Base-by-base conservation (phyloP, 495 filamentous ascomycete genomes). In the Xylaria curta region DNA sequence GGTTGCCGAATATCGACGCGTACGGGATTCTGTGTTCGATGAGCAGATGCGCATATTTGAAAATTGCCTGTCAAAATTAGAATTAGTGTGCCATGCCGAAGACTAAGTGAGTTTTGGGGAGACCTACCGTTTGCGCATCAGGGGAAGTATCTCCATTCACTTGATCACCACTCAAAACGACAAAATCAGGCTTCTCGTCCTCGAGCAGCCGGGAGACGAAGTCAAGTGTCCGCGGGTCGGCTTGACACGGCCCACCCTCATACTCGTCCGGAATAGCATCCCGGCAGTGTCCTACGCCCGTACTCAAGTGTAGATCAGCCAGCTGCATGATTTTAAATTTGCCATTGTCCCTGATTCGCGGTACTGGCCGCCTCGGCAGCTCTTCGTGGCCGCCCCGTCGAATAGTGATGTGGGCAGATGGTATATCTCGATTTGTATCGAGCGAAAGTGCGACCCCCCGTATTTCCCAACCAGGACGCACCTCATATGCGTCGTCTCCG, bases 261-360 rank as follows among this genome's bases (percentile, higher is more conserved):
- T 85, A 86, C 46, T 88, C 88, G 42, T 86, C 84, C 0, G 95
- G 95, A 72, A 95, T 86, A 44, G 91, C 88, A 77, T 99, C 95
- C 68, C 97, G 88, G 76, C 96, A 99, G 19, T 78, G 73, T 8
- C 97, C 96, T 7, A 93, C 85, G 38, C 97, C 96, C 3, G 96
- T 99, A 71, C 92, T 93, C 71, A 99, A 79, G 81, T 99, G 96
- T 67, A 97, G 76, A 85, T 99, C 96, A 58, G 95, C 91, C 63
- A 96, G 79, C 79, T 99, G 96, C 88, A 99, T 90, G 70, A 99
- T 97, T 83, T 98, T 98, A 82, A 98, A 98, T 72, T 91, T 92
- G n/a, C 94, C 95, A 79, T 97, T 92, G 36, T 95, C 93, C 62
- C 88, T 87, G 68, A 99, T 91, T 64, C 90, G 87, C 17, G 91